A percentile compares a stretch with the other conserved stretches of the same genome.
Conservation (phyloP, 768 basidiomycete genomes). For the Trametes gibbosa region DNA sequence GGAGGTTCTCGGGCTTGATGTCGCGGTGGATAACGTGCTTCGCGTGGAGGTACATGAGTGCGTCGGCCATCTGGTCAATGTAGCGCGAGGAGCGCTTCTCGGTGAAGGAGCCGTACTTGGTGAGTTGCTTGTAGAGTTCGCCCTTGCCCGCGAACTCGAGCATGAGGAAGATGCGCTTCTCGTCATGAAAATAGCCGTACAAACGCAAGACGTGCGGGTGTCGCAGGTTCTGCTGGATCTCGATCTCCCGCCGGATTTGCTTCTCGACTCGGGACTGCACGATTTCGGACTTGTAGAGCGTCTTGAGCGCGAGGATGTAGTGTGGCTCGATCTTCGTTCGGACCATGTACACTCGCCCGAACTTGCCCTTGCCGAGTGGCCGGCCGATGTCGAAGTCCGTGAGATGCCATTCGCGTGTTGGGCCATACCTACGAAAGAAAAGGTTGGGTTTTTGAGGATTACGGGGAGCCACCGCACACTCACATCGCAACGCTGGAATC, state of each 20-base stretch:
- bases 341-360: conserved; percentile 98
- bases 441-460: background rate
- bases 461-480: conserved; percentile 23
- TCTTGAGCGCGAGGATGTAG: conserved; percentile 96
- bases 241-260: conserved; percentile 95
- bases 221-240: conserved; percentile 94
- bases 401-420: conserved; percentile 83
- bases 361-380: conserved; percentile 98
- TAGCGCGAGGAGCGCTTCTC: conserved; percentile 89
- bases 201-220: conserved; percentile 93
- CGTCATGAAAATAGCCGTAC: conserved; percentile 98
- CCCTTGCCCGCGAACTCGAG: conserved; percentile 97
- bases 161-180: conserved; percentile 96
- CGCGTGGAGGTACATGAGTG: conserved; percentile 83
- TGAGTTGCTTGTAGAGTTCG: conserved; percentile 94
- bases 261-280: conserved; percentile 91
- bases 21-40: conserved; percentile 99
- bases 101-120: conserved; percentile 80
- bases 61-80: conserved; percentile 98
- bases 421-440: conserved; percentile 47
- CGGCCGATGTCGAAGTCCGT: conserved; percentile 91
- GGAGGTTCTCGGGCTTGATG: conserved; percentile 97
- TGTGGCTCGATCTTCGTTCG: conserved; percentile 84
- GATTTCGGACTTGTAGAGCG: conserved; percentile 95
- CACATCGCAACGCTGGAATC: conserved; percentile 77